Conservation (phyloP, 1,284 basidiomycete genomes). For the Cryptococcus neoformans region DNA sequence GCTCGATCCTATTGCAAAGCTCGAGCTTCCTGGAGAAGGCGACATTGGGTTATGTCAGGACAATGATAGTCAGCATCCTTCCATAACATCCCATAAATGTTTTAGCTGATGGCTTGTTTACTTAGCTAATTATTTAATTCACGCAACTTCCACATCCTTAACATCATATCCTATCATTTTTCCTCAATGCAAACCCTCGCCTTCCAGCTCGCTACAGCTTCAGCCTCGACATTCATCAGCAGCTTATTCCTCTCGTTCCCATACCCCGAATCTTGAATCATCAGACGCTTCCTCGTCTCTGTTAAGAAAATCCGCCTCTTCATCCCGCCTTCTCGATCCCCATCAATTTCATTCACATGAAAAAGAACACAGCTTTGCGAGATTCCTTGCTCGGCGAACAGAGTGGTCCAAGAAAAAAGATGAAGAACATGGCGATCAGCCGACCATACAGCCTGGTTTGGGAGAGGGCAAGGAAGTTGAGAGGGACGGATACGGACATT, state of each 20-base stretch:
- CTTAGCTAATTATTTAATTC: slow-evolving; percentile 30
- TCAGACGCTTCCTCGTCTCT: background rate
- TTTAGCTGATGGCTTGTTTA: background rate
- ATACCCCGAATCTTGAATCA: slow-evolving; percentile 4
- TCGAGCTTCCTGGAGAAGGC: slow-evolving; percentile 43
- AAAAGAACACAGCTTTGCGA: slow-evolving; percentile 30
- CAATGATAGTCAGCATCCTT: slow-evolving; percentile 15
- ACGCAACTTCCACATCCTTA: slow-evolving; percentile 27
- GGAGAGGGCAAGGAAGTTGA: slow-evolving; percentile 38
- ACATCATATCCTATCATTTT: slow-evolving; percentile 38
- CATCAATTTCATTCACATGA: background rate
- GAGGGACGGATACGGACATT: slow-evolving; percentile 36
- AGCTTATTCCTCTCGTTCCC: slow-evolving; percentile 2
- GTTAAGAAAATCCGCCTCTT: slow-evolving; percentile 9
- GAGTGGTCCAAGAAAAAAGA: slow-evolving; percentile 10
- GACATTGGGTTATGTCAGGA: slow-evolving; percentile 24
- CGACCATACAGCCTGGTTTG: slow-evolving; percentile 10
- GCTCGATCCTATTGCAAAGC: slow-evolving; percentile 20
- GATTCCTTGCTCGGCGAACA: slow-evolving; percentile 27
- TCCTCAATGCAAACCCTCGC: slow-evolving; percentile 3
- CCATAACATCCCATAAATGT: background rate
- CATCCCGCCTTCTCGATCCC: slow-evolving; percentile 3
- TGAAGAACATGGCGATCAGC: slow-evolving; percentile 8
- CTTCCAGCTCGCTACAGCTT: background rate
- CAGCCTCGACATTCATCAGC: slow-evolving; percentile 8